Percentiles rank a stretch among this genome's conserved stretches.
Evolutionary conservation across 148 eudicot genomes (phyloP).

Genomic region (Nyssa sinensis): DNA sequence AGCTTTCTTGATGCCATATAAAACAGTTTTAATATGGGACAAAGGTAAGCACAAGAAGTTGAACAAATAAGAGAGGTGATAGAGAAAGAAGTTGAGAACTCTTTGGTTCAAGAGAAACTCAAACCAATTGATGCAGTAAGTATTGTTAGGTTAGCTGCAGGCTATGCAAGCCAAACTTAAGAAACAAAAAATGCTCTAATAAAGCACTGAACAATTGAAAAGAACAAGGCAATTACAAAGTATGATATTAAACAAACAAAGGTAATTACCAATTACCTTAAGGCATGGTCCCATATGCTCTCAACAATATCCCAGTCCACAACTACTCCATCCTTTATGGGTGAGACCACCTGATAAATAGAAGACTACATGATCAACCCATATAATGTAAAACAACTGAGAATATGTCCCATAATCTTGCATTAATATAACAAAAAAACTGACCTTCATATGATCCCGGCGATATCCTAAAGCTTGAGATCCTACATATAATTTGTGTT

Average conservation of each 20-base stretch:
- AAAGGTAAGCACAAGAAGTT: neutral
- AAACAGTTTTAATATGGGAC: too few species aligned
- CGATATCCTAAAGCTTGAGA: constrained; percentile 84
- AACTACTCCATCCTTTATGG: constrained; percentile 85
- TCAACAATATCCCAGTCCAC: constrained; percentile 96
- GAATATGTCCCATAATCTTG: neutral
- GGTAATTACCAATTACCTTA: constrained; percentile 45
- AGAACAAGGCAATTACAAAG: neutral
- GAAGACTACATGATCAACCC: neutral
- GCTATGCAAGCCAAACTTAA: neutral
- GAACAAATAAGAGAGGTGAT: neutral
- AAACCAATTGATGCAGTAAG: neutral
- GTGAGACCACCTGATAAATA: constrained; percentile 67
- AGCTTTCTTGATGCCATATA: neutral
- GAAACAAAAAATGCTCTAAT: neutral
- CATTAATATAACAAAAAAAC: constrained; percentile 14
- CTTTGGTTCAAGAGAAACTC: neutral
- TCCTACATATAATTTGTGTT: constrained; percentile 86
- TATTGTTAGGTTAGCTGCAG: constrained; percentile 1
- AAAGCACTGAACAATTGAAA: constrained; percentile 7
- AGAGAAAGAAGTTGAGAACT: neutral
- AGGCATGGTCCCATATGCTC: constrained; percentile 94
- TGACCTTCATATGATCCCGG: constrained; percentile 97
- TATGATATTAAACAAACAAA: neutral
- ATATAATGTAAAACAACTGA: neutral